A percentile compares a stretch with the other conserved stretches of the same genome.
phyloP scores from a whole-genome alignment of 352 stramenopile genomes.

The Phytophthora kernoviae region DNA sequence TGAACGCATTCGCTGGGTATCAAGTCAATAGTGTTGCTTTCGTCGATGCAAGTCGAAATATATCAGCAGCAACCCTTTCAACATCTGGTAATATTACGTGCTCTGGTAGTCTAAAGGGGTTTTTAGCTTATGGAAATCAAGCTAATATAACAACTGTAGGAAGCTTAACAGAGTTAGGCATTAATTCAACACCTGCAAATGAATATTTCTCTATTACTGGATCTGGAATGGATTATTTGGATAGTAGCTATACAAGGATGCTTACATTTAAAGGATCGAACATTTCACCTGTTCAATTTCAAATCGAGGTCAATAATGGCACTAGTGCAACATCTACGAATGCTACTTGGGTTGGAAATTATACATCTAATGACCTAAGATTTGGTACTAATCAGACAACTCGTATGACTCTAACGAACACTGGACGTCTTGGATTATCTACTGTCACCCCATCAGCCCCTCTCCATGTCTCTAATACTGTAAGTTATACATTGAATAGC shows the following conservation, averaged over 20 bases:
- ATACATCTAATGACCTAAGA: conserved; percentile 1
- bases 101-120: background rate
- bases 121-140: conserved; percentile 4
- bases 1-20: background rate
- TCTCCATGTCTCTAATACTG: background rate
- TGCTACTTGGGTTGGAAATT: conserved; percentile 9
- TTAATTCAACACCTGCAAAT: conserved; percentile 4
- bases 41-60: background rate
- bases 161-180: background rate
- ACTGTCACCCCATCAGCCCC: conserved; percentile 1
- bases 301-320: conserved; percentile 9
- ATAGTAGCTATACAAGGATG: conserved; percentile 2
- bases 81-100: background rate
- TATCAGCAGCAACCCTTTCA: background rate
- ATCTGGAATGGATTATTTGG: background rate
- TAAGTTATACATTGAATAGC: background rate
- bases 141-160: conserved; percentile 5
- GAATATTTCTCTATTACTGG: conserved; percentile 3
- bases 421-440: conserved; percentile 2
- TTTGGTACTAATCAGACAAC: background rate
- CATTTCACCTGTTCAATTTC: conserved; percentile 8
- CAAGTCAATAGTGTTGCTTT: background rate
- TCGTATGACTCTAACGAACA: conserved; percentile 1
- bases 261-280: conserved; percentile 3
- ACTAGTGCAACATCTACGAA: conserved; percentile 8